Base-by-base conservation (phyloP, 75 land plant species). In the Pinus taeda region DNA sequence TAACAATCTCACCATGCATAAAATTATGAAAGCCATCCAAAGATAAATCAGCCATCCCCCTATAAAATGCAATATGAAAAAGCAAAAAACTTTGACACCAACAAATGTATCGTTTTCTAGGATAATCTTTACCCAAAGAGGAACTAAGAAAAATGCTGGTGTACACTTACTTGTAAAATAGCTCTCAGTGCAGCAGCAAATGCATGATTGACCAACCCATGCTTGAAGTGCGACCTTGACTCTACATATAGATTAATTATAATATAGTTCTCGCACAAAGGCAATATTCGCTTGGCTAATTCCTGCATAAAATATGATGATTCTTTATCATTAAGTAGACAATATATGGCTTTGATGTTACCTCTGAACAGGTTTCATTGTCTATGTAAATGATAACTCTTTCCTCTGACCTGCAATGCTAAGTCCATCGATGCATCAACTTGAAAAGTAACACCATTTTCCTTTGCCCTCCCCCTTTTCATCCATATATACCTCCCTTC, bases 201-300 rank as follows among this genome's bases (percentile, higher is more conserved):
- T 18, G 99, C 99, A 85, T 96, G 99, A 86, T 94, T 96, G 29
- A 96, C 99, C 76, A 96, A 49, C 22, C 99, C 99, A 80, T 82
- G 83, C 84, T 90, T 90, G 80, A 90, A 96, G 63, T 92, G 97
- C 37, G 95, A 92, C 67, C 91, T 89, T 55, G 93, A 81, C 79
- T 96, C 99, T 21, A 91, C 86, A 84, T 94, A 96, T 60, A 90
- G 90, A 77, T 85, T 80, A 11, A 96, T 89, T 45, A 87, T 65
- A 73, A 90, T 77, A 79, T 87, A 96, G 79, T 88, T 88, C 84
- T 94, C 90, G 79, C 99, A 96, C 30, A 96, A 66, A 73, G 99
- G 97, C 70, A 96, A 89, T 60, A 96, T 78, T 78, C 90, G 59
- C 75, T 90, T 88, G 56, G 93, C 87, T 69, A 83, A 79, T 72